A percentile compares a stretch with the other conserved stretches of the same genome.
These are phyloP conservation scores for Ramaria sp. DNA, from an alignment of 768 basidiomycete genomes.

Conservation along the genomic window DNA sequence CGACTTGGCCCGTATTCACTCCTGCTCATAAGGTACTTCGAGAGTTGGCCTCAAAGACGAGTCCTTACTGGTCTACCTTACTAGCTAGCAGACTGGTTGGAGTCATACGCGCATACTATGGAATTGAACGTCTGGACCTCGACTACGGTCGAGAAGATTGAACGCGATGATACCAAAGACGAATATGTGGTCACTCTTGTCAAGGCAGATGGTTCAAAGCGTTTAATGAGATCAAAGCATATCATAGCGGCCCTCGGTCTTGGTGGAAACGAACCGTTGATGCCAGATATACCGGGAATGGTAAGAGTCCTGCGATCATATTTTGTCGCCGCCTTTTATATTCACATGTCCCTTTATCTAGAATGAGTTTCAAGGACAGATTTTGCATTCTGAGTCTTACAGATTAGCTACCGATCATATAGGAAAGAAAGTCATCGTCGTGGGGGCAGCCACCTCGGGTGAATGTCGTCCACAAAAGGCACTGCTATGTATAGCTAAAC, in stretches of 20 bases:
- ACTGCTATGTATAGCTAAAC: background rate
- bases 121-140: slow-evolving; percentile 55
- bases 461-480: background rate
- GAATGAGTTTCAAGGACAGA: slow-evolving; percentile 51
- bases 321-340: background rate
- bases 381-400: slow-evolving; percentile 50
- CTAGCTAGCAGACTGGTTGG: slow-evolving; percentile 58
- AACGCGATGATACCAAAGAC: slow-evolving; percentile 5
- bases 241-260: slow-evolving; percentile 49
- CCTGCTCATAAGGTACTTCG: slow-evolving; percentile 35
- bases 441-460: slow-evolving; percentile 58
- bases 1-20: slow-evolving; percentile 46
- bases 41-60: background rate
- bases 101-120: slow-evolving; percentile 45
- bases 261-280: slow-evolving; percentile 32
- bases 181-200: slow-evolving; percentile 19
- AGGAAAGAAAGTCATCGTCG: slow-evolving; percentile 62
- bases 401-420: slow-evolving; percentile 40
- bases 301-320: slow-evolving; percentile 10
- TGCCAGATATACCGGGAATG: slow-evolving; percentile 31
- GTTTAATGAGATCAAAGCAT: slow-evolving; percentile 24
- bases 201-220: slow-evolving; percentile 6
- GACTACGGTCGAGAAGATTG: slow-evolving; percentile 11
- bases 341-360: slow-evolving; percentile 13
- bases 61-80: background rate